A percentile compares a stretch with the other conserved stretches of the same genome.
Conservation (phyloP, 2,329 filamentous ascomycete species). For the Claviceps sorghi region DNA sequence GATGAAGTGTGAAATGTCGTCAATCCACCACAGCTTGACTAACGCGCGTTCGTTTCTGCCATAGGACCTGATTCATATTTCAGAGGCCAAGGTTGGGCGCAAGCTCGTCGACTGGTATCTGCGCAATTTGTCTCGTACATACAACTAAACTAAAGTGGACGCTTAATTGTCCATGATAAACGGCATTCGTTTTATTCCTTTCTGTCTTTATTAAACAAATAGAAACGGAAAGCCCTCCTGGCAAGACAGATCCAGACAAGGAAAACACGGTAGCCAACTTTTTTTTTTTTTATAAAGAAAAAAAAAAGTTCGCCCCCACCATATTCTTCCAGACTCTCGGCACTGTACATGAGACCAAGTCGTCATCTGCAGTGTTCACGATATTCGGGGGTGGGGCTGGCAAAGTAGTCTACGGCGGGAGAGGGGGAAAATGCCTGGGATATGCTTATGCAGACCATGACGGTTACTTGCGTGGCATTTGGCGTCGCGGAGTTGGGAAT, state of each 20-base stretch:
- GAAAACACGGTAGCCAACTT: too few species aligned
- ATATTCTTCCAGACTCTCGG: not conserved
- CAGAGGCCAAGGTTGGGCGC: constrained; percentile 93
- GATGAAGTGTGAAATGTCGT: too few species aligned
- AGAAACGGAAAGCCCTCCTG: not conserved
- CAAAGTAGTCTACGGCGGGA: not conserved
- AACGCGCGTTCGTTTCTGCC: constrained; percentile 5
- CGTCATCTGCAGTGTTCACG: not conserved
- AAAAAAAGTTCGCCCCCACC: not conserved
- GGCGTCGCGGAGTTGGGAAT: constrained; percentile 28
- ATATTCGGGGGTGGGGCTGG: not conserved
- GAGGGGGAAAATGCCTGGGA: not conserved
- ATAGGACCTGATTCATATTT: constrained; percentile 93
- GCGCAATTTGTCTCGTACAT: constrained; percentile 87
- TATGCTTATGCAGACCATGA: constrained; percentile 16
- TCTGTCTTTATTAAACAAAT: too few species aligned
- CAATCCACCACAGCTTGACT: constrained; percentile 5
- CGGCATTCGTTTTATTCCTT: too few species aligned
- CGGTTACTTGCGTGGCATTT: constrained; percentile 22
- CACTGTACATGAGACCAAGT: not conserved
- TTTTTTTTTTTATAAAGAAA: too few species aligned
- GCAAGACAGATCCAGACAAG: not conserved
- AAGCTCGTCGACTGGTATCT: constrained; percentile 99
- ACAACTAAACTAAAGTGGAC: constrained; percentile 35
- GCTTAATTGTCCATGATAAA: too few species aligned